Evolutionary conservation across 768 basidiomycete species (phyloP), one percentile per base, ranked within the genome.

Genomic region (Hortiboletus campestris): DNA sequence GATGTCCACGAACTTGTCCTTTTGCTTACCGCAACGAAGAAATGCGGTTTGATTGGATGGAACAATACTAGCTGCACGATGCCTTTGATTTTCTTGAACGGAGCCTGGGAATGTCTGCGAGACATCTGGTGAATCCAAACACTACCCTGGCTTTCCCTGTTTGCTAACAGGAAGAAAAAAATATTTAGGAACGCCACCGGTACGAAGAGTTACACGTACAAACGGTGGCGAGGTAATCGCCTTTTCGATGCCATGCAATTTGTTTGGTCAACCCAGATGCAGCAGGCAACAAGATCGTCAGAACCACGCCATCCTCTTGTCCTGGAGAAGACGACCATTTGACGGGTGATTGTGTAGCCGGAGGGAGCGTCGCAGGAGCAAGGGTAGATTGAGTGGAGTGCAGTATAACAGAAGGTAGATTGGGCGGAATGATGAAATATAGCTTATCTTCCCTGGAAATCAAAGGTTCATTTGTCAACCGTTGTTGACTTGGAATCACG

Each of bases 101-200:
- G 97, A 6, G 94, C 92, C 74, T 99, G 97, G 5, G 96, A 98
- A 72, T 97, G 90, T 68, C 94, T 86, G 57, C 90, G 88, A 29
- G 91, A 88, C 17, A 97, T 71, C 68, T 99, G 97, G 68, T 99
- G 97, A 49, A 99, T 97, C 84, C 96, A 94, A 29, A 98, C 91
- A 43, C 86, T 84, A 35, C 89, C 87, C 67, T 92, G 89, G 34
- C 79, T 80, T 47, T 86, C 89, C 60, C 78, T 80, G 62, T 75
- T 81, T 16, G 86, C 86, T 89, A 58, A 61, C 17, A 46, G 20
- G 11, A 7, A 22, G 29, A n/a, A 54, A 56, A 54, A 44, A 55
- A 47, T 58, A 16, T 55, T 59, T 31, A 53, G 31, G 29, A 51
- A 57, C 19, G 49, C 41, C 56, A 51, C 49, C 53, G 46, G 28